Evolutionary conservation across 371 early-diverging fungal genomes (phyloP), one percentile per base, ranked within the genome.

Genomic region (Circinella umbellata): DNA sequence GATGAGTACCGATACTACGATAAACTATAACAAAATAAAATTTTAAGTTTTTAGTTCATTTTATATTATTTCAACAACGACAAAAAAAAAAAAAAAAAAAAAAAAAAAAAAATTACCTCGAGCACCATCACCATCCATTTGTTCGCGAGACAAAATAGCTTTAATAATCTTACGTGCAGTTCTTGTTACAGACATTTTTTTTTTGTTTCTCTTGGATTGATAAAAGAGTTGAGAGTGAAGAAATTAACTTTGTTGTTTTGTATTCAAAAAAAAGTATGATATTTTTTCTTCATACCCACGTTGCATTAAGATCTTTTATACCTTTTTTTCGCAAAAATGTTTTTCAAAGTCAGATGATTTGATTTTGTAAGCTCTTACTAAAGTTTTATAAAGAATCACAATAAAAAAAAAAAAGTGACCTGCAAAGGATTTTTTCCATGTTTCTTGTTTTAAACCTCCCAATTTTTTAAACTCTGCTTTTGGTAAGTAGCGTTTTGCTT

Each of bases 1-100:
- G 76, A 18, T 69, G 74, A 2, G 85, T 85, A 46, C 94, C 94
- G 63, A 95, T 91, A 38, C 86, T 81, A 13, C 95, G 87, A 53
- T 90, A 87, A n/a, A 95, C 94, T 69, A 68, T 27, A 51, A 15
- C 1, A 51, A 51, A 47, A 47, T 47, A 47, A 15, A 15, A 47
- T 9, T 57, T 57, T 36, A 15, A 11, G 34, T 60, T 27, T 27
- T 5, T 17, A 27, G 27, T 6, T 18, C 34, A 17, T 18, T 27
- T 57, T 34, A 34, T 18, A n/a, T 18, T 34, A 53, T 53, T 13
- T 18, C 53, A 6, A 6, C 17, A 66, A 34, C 34, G 47, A 35
- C 13, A 10, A 27, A 14, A 20, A 15, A 55, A 14, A 6, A 53
- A 20, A 37, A 6, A 53, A 7, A 48, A 10, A 10, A 8, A 37